Base-by-base conservation (phyloP, 139 green algal genomes). In the Haematococcus lacustris region DNA sequence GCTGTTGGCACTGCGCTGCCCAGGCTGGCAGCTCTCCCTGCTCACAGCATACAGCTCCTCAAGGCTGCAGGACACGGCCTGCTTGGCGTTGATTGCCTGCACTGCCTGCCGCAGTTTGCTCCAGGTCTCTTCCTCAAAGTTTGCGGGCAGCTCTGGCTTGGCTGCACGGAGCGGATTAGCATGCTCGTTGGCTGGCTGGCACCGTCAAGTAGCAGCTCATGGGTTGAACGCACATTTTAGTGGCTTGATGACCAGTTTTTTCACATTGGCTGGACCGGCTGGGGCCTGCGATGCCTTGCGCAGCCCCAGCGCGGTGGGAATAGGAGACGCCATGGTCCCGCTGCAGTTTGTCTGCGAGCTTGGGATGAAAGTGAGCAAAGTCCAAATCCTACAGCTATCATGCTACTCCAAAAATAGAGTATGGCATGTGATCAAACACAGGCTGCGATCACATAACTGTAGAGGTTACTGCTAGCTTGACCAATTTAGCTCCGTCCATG, bases 81-180 rank as follows among this genome's bases (percentile, higher is more conserved):
- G 74, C 76, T 95, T 90, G 32, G 68, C 39, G 65, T 97, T 90
- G 35, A 98, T 89, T 25, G 94, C 93, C 2, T 75, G 25, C 25
- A 98, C 86, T 17, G 94, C 92, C 25, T 85, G 75, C 43, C 82
- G 68, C 6, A 98, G 84, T 75, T 94, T 93, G 40, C 41, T 70
- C 94, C 94, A 98, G 61, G 90, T 96, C 3, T 50, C 76, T 30
- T 88, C 87, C 73, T 96, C 91, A 70, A 98, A 98, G 69, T 96
- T 85, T 0, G 70, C 77, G 2, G 94, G 94, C 5, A 98, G 81
- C 68, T 92, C 87, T 34, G 94, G 92, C 71, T 91, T 91, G 34
- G 76, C 88, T 91, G 86, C 68, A 62, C 23, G 53, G 28, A 64
- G 3, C 9, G n/a, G n/a, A n/a, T n/a, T 23, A 5, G 28, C 41